Base-by-base conservation (phyloP, 2,329 filamentous ascomycete genomes). In the Penicillium janthinellum region DNA sequence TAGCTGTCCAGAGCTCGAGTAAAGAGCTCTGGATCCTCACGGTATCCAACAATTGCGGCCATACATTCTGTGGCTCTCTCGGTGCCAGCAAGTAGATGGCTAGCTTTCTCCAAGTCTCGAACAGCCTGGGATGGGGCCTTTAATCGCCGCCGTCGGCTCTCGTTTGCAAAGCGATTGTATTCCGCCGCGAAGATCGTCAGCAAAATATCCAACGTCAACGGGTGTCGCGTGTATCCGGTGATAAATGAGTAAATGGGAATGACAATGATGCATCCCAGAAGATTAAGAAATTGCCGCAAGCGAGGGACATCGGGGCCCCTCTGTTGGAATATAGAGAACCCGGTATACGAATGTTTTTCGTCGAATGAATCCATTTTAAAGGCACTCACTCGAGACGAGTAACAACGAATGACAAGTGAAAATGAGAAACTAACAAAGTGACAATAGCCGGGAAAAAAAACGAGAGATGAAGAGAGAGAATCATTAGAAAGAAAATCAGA, bases 31-130 rank as follows among this genome's bases (percentile, higher is more conserved):
- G 69, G 67, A 22, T 74, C 71, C 51, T 74, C 72, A 31, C 72
- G 68, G 59, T 72, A 74, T 25, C 72, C 72, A 15, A 73, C 71
- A 20, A 74, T 63, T 0, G 67, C 64, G 6, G 69, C 69, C 57
- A 73, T 68, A 17, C 69, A 71, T 34, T 68, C 67, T 17, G 58
- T 58, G 0, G 56, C 60, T 12, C 51, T 57, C n/a, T 51, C 56
- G n/a, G 25, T 10, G 12, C 31, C 51, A 1, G 45, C 35, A 15
- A 61, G 37, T 11, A 50, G 8, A 31, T 57, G 37, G 6, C 37
- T 57, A 10, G 56, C 58, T 35, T 64, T 68, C 20, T 68, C 63
- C 6, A 62, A 53, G 45, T 69, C 69, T 48, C 63, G 58, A 22
- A 57, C 39, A 20, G 61, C 52, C 37, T 58, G 57, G 7, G 62